Conservation (phyloP, 148 eudicot genomes). For the Rhododendron kiyosumense region DNA sequence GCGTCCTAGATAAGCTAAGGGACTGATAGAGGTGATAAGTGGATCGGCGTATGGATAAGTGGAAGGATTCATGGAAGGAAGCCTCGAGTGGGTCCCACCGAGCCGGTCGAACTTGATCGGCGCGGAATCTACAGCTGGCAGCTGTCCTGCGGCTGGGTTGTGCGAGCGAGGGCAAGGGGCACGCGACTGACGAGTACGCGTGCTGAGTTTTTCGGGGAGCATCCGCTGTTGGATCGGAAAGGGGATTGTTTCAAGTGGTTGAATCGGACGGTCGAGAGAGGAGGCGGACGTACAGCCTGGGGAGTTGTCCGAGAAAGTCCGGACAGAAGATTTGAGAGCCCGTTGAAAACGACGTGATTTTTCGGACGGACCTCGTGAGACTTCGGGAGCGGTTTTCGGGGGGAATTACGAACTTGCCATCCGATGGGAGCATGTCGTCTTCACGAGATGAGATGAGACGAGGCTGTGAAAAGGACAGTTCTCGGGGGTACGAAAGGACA, state of each 20-base stretch:
- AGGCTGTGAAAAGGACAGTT: background rate
- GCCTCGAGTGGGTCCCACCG: conserved; percentile 17
- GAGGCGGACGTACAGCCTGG: background rate
- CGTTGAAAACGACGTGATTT: conserved; percentile 16
- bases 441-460: conserved; percentile 1
- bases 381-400: background rate
- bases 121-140: conserved; percentile 38
- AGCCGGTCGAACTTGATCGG: conserved; percentile 37
- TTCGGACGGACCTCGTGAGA: conserved; percentile 6
- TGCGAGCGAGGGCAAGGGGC: background rate
- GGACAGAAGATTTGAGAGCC: conserved; percentile 5
- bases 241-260: too few relatives aligned
- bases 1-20: background rate
- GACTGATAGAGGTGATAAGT: conserved; percentile 13
- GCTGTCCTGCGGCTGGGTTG: conserved; percentile 10
- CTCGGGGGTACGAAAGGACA: background rate
- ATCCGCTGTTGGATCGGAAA: background rate
- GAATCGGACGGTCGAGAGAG: background rate
- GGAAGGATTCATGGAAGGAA: background rate
- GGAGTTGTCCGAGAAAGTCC: background rate
- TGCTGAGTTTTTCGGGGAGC: background rate
- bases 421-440: background rate
- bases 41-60: conserved; percentile 1
- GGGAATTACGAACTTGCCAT: conserved; percentile 10
- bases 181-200: background rate